Percentiles rank a stretch among this genome's conserved stretches.
Conservation (phyloP, 495 filamentous ascomycete genomes). For the Aspergillus biplanus region DNA sequence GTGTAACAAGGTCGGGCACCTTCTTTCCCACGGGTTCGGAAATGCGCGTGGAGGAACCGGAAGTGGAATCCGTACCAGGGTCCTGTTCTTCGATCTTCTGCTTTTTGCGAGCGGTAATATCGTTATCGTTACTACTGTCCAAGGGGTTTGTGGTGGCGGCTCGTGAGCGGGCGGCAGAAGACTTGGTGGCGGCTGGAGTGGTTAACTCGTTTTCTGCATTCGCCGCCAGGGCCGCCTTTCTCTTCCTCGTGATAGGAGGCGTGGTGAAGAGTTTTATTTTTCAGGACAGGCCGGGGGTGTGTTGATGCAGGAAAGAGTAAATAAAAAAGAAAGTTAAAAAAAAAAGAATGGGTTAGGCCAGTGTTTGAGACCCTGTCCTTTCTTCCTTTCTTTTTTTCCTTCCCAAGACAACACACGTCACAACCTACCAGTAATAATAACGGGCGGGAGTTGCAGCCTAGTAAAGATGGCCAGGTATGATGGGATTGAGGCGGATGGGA, state of each 20-base stretch:
- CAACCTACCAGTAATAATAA: constrained; percentile 22
- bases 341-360: too few species aligned
- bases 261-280: constrained; percentile 52
- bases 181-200: constrained; percentile 41
- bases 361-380: constrained; percentile 28
- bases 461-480: background rate
- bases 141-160: constrained; percentile 34
- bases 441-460: constrained; percentile 8
- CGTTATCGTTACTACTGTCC: constrained; percentile 1
- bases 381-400: constrained; percentile 15
- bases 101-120: constrained; percentile 24
- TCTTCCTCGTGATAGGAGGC: constrained; percentile 77
- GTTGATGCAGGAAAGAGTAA: constrained; percentile 18
- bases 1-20: constrained; percentile 43
- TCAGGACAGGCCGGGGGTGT: constrained; percentile 24
- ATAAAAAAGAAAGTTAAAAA: constrained; percentile 14
- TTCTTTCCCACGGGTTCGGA: constrained; percentile 23
- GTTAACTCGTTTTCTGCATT: constrained; percentile 51
- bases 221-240: constrained; percentile 86
- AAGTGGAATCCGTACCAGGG: constrained; percentile 4
- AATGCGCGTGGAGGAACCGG: constrained; percentile 19
- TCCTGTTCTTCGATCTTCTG: constrained; percentile 16
- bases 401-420: constrained; percentile 31
- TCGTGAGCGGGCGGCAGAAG: constrained; percentile 30
- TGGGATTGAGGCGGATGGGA: constrained; percentile 3